Percentiles rank a stretch among this genome's conserved stretches.
These are phyloP conservation scores for Lactuca sativa DNA, from an alignment of 129 eudicot species.

Conservation along the genomic window DNA sequence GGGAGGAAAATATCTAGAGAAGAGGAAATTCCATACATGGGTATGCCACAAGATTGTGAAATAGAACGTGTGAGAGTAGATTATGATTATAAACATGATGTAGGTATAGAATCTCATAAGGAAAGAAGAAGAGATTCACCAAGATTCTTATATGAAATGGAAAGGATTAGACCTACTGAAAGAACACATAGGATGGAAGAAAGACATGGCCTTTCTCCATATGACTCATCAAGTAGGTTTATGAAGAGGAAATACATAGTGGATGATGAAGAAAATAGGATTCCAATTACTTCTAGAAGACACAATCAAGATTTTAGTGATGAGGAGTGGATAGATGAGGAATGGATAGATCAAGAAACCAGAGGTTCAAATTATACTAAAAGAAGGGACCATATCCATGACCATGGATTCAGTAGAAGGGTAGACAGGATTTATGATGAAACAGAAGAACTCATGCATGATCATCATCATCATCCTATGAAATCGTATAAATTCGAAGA, in stretches of 20 bases:
- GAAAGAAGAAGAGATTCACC: conserved; percentile 41
- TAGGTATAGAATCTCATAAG: conserved; percentile 27
- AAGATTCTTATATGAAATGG: conserved; percentile 31
- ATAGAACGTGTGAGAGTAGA: conserved; percentile 30
- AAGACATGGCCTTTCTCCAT: conserved; percentile 23
- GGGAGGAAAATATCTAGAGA: conserved; percentile 45
- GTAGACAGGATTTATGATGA: conserved; percentile 26
- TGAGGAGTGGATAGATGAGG: conserved; percentile 41
- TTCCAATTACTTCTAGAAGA: conserved; percentile 34
- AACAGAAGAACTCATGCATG: conserved; percentile 30
- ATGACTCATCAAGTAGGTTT: conserved; percentile 36
- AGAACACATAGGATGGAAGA: conserved; percentile 26
- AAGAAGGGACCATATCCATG: conserved; percentile 27
- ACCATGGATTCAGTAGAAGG: conserved; percentile 23
- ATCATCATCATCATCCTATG: conserved; percentile 24
- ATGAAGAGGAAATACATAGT: conserved; percentile 39
- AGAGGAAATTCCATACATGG: conserved; percentile 41
- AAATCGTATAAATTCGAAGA: conserved; percentile 36
- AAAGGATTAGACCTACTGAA: conserved; percentile 23
- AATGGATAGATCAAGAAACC: conserved; percentile 34
- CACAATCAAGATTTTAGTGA: conserved; percentile 23
- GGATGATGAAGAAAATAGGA: conserved; percentile 41
- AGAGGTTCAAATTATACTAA: conserved; percentile 24
- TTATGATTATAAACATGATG: conserved; percentile 35
- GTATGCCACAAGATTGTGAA: conserved; percentile 38